Evolutionary conservation across 768 basidiomycete species (phyloP), one percentile per base, ranked within the genome.

Genomic region (Russula olivacea): DNA sequence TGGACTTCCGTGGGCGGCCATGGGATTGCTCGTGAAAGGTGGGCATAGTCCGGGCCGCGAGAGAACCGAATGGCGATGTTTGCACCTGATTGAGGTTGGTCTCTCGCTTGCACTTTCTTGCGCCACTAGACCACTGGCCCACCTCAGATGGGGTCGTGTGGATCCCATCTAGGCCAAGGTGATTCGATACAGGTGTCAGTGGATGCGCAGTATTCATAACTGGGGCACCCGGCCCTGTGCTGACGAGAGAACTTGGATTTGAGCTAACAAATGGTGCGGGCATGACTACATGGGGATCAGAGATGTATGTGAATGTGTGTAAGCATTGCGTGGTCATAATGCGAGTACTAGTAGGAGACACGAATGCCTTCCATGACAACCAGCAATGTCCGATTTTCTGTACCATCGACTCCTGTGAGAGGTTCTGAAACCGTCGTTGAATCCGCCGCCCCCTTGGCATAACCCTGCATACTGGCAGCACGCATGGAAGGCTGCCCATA

Each of bases 291-390:
- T 41, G 51, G 4, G 9, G 48, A 19, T 61, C 58, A 25, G 45
- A 36, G 30, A 59, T 48, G 58, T 61, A 43, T 56, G 7, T 36
- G 36, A 4, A 36, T 36, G 23, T 17, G 30, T 6, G 58, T 63
- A 23, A 59, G 58, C n/a, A 12, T 23, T 23, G 23, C 49, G n/a
- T n/a, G n/a, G n/a, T n/a, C n/a, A n/a, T n/a, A n/a, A 25, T 34
- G 38, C 4, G 38, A 19, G 36, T 36, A 23, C 15, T 43, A 34
- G 17, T 32, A 45, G 10, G 14, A 17, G 5, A 14, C 43, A 64
- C 65, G 28, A 43, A 66, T 59, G 9, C 50, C 62, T 47, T 66
- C 62, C 12, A 66, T 55, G 34, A 59, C 25, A 17, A 66, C 51
- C 21, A 48, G 41, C 45, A 66, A 54, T 1, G 65, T 66, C 53